These are phyloP conservation scores for Maudiozyma bulderi DNA, from an alignment of 805 yeast species.

Conservation along the genomic window DNA sequence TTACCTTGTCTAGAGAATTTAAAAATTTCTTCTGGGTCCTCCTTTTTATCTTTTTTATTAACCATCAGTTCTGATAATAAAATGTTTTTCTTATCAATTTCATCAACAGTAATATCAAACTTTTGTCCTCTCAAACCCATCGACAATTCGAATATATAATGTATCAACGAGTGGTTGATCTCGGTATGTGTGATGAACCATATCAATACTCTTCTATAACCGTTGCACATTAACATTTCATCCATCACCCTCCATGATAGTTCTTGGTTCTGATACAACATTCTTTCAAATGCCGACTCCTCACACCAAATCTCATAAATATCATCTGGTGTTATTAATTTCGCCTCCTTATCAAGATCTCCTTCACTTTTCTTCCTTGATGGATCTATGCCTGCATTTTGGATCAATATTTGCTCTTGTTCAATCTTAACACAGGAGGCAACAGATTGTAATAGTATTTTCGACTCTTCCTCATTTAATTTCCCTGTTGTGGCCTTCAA, in stretches of 20 bases:
- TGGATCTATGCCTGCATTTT: conserved; percentile 2
- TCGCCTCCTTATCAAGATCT: neutral
- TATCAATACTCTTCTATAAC: conserved; percentile 51
- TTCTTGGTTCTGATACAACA: conserved; percentile 42
- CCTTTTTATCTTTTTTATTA: conserved; percentile 6
- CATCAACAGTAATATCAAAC: conserved; percentile 3
- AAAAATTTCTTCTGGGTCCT: conserved; percentile 3
- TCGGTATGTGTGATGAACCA: conserved; percentile 62
- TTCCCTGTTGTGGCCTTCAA: conserved; percentile 13
- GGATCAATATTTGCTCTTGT: conserved; percentile 27
- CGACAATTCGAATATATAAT: conserved; percentile 53
- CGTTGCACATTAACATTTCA: conserved; percentile 62
- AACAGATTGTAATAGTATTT: conserved; percentile 29
- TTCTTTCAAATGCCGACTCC: conserved; percentile 40
- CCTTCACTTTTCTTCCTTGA: neutral
- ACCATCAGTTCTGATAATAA: conserved; percentile 4
- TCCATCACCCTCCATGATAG: conserved; percentile 50
- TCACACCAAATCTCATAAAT: conserved; percentile 40
- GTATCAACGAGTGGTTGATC: conserved; percentile 44
- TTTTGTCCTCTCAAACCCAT: conserved; percentile 45
- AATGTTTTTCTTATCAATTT: conserved; percentile 5
- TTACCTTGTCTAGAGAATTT: conserved; percentile 50
- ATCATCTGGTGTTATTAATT: conserved; percentile 37
- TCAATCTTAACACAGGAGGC: conserved; percentile 45
- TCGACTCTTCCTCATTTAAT: conserved; percentile 12